Evolutionary conservation across 169 alveolate genomes (phyloP), one percentile per base, ranked within the genome.

Genomic region (Besnoitia besnoiti): DNA sequence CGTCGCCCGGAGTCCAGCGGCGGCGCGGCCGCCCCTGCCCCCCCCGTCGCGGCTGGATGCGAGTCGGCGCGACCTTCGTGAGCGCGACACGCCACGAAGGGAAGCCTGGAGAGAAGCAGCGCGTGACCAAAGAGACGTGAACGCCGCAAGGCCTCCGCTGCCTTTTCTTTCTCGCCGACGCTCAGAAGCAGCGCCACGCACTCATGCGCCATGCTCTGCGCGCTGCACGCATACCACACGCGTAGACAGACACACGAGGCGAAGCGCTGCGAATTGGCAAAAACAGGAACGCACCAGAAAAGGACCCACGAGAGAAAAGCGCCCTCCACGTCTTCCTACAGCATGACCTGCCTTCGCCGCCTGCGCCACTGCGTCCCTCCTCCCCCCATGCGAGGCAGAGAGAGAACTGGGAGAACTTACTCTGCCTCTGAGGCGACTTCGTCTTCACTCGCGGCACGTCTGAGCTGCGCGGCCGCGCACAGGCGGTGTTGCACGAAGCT

Each of bases 41-140:
- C 67, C 24, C 67, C 3, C 33, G 67, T 19, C 33, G 24, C 67
- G 67, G 67, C 67, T 8, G n/a, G 3, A 1, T 19, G 30, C 67
- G 67, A 19, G 67, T n/a, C n/a, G n/a, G 67, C 5, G 3, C 4
- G 67, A 1, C 67, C 67, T 19, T 21, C 59, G 59, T 10, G 24
- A 49, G 59, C 24, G 12, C 67, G 67, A 55, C 67, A 5, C 67
- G 12, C 67, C 7, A 16, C 12, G 82, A 42, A 10, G 82, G 3
- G 12, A 37, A 73, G 82, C 27, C 82, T 16, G 2, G 82, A n/a
- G n/a, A 73, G 82, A 19, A 73, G 82, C 46, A 73, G 24, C 27
- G 82, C 82, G 24, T 73, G 82, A n/a, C 82, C 82, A 73, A 35
- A 73, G 46, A 73, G 82, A 42, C 44, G 82, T 12, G n/a, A 73